Evolutionary conservation across 1,284 basidiomycete genomes (phyloP).

Genomic region (Apiotrichum mycotoxinovorans): DNA sequence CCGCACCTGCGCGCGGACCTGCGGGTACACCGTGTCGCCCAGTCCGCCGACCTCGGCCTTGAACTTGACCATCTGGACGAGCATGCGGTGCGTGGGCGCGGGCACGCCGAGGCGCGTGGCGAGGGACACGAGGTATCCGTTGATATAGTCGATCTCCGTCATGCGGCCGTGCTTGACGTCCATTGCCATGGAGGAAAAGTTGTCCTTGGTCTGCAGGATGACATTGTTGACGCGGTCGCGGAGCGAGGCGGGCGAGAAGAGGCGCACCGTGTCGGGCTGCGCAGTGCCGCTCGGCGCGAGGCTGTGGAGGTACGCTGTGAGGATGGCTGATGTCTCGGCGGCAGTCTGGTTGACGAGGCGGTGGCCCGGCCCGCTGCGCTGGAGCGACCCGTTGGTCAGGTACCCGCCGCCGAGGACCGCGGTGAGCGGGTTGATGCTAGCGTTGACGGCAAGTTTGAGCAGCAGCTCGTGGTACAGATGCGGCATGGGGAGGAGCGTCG

Average conservation of each 20-base stretch:
- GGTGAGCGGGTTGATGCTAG: slow-evolving; percentile 82
- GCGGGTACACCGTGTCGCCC: slow-evolving; percentile 2
- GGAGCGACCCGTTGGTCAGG: slow-evolving; percentile 74
- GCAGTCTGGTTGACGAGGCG: slow-evolving; percentile 58
- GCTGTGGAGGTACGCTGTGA: slow-evolving; percentile 51
- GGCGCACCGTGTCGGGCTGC: slow-evolving; percentile 30
- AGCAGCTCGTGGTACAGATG: slow-evolving; percentile 69
- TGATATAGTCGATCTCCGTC: slow-evolving; percentile 80
- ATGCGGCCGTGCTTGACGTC: slow-evolving; percentile 60
- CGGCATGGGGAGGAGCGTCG: slow-evolving; percentile 66
- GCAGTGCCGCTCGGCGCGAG: slow-evolving; percentile 35
- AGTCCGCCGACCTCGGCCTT: slow-evolving; percentile 41
- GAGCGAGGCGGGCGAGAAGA: slow-evolving; percentile 37
- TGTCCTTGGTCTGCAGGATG: slow-evolving; percentile 58
- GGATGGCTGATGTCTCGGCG: slow-evolving; percentile 62
- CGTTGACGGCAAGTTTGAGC: slow-evolving; percentile 79
- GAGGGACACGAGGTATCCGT: slow-evolving; percentile 73
- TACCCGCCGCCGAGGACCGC: slow-evolving; percentile 61
- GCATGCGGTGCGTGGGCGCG: slow-evolving; percentile 61
- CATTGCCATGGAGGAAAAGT: slow-evolving; percentile 72
- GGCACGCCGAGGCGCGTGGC: slow-evolving; percentile 61
- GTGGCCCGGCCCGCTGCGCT: slow-evolving; percentile 52
- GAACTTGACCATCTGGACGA: slow-evolving; percentile 63
- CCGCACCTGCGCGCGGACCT: background rate
- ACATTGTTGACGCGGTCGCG: slow-evolving; percentile 58